Evolutionary conservation across 768 basidiomycete species (phyloP), one percentile per base, ranked within the genome.

Genomic region (Termitomyces sp.): DNA sequence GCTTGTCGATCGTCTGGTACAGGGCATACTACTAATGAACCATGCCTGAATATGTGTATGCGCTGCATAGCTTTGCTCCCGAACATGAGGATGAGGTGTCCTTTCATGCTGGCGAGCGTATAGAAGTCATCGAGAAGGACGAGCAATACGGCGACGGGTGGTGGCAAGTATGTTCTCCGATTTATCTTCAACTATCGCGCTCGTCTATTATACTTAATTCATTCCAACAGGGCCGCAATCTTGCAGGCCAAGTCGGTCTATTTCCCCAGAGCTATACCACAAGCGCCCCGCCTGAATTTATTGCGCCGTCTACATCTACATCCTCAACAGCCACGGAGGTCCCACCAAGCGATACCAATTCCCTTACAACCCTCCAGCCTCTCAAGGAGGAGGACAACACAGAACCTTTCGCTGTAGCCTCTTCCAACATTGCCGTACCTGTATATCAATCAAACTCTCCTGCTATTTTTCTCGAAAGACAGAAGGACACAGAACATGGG

Each of bases 61-160:
- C 90, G 1, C 76, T 93, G 15, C 93, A 96, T 69, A 88, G 89
- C 66, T 98, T 98, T 65, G 66, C 74, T 4, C 95, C 97, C 3
- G 95, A 99, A 76, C 85, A 98, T 72, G 91, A 91, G 54, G 97
- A 99, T 72, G 97, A 99, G 74, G 82, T 98, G 41, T 66, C 85
- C 1, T 97, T 98, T 70, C 78, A 75, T 45, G 87, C 86, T 4
- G 95, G 95, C 2, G 93, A 98, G 64, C 78, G 83, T 57, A 93
- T 98, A 65, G 88, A 92, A 67, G 86, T 99, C 31, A 58, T 98
- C 44, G 96, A 98, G 76, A 92, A 85, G 74, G 97, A 98, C 68
- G 97, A 98, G 63, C 73, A 84, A 58, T 98, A 91, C 69, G 84
- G 84, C 20, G 97, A 99, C 72, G 97, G 96, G 18, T 98, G 97